A percentile compares a stretch with the other conserved stretches of the same genome.
Evolutionary conservation across 2,329 filamentous ascomycete genomes (phyloP).

Genomic region (Colletotrichum orbiculare): DNA sequence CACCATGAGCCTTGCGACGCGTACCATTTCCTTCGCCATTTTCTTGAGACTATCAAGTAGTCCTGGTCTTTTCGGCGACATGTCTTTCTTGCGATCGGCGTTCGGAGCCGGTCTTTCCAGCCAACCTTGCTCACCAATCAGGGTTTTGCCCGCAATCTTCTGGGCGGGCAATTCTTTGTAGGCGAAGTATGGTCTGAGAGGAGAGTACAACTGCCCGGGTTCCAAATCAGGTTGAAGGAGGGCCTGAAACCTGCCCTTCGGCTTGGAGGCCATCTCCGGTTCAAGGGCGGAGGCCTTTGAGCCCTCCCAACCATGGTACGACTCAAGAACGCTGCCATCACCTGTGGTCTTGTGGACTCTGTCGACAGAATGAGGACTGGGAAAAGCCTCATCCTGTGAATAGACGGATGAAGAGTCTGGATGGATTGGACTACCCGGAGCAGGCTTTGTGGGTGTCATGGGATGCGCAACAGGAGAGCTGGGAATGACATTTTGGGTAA

Average conservation of each 20-base stretch:
- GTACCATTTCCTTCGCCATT: constrained; percentile 65
- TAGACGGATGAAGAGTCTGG: constrained; percentile 36
- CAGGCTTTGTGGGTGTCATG: constrained; percentile 13
- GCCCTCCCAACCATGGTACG: constrained; percentile 32
- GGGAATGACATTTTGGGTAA: constrained; percentile 7
- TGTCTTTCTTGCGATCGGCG: constrained; percentile 37
- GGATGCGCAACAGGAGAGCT: constrained; percentile 40
- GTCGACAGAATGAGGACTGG: constrained; percentile 20
- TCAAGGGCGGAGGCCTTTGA: constrained; percentile 6
- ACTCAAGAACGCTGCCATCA: constrained; percentile 32
- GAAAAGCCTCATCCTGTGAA: constrained; percentile 24
- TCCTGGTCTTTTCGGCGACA: constrained; percentile 49
- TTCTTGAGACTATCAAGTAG: constrained; percentile 62
- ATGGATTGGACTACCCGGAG: constrained; percentile 1
- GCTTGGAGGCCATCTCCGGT: constrained; percentile 1
- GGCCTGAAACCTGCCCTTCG: constrained; percentile 21
- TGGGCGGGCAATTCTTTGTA: constrained; percentile 49
- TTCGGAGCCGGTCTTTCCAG: constrained; percentile 58
- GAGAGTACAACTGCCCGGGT: constrained; percentile 51
- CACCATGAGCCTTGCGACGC: constrained; percentile 37
- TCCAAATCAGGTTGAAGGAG: constrained; percentile 30
- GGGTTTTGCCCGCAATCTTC: constrained; percentile 59
- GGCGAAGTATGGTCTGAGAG: constrained; percentile 55
- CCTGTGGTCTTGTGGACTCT: constrained; percentile 22
- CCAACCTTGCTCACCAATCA: constrained; percentile 69